These are phyloP conservation scores for Cutaneotrichosporon cavernicola DNA, from an alignment of 1,284 basidiomycete genomes.

Conservation along the genomic window DNA sequence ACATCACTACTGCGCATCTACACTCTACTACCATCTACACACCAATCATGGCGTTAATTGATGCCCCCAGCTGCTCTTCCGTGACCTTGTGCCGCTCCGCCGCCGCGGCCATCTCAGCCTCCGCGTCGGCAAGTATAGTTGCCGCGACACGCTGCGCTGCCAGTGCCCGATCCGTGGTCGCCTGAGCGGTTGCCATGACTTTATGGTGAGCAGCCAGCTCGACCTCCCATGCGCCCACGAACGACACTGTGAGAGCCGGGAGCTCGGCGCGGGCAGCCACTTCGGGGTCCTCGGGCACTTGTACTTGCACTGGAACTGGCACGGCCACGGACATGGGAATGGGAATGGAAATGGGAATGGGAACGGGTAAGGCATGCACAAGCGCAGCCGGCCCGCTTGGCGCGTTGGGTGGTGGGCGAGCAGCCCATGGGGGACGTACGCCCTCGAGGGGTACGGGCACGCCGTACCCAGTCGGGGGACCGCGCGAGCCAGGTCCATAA, in stretches of 20 bases:
- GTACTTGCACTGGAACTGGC: slow-evolving; percentile 15
- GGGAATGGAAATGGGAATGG: neutral
- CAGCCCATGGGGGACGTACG: slow-evolving; percentile 8
- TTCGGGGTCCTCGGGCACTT: slow-evolving; percentile 23
- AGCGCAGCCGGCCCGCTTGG: neutral
- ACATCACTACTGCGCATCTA: neutral
- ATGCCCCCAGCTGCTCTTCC: slow-evolving; percentile 33
- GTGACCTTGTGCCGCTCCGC: slow-evolving; percentile 37
- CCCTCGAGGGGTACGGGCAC: slow-evolving; percentile 1
- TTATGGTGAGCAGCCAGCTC: slow-evolving; percentile 37
- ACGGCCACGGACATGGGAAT: neutral
- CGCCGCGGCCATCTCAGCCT: slow-evolving; percentile 42
- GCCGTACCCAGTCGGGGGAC: slow-evolving; percentile 9
- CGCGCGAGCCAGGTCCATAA: slow-evolving; percentile 15
- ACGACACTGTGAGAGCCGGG: slow-evolving; percentile 32
- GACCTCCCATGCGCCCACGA: slow-evolving; percentile 37
- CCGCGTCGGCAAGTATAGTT: slow-evolving; percentile 43
- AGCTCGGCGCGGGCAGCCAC: slow-evolving; percentile 32
- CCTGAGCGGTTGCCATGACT: slow-evolving; percentile 22
- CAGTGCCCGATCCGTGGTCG: slow-evolving; percentile 30
- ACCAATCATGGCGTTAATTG: slow-evolving; percentile 30
- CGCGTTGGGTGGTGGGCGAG: neutral
- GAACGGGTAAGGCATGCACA: neutral
- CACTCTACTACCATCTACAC: slow-evolving; percentile 2
- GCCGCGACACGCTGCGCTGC: slow-evolving; percentile 34